Evolutionary conservation across 1,284 basidiomycete species (phyloP), one percentile per base, ranked within the genome.

Genomic region (Sporisorium reilianum): DNA sequence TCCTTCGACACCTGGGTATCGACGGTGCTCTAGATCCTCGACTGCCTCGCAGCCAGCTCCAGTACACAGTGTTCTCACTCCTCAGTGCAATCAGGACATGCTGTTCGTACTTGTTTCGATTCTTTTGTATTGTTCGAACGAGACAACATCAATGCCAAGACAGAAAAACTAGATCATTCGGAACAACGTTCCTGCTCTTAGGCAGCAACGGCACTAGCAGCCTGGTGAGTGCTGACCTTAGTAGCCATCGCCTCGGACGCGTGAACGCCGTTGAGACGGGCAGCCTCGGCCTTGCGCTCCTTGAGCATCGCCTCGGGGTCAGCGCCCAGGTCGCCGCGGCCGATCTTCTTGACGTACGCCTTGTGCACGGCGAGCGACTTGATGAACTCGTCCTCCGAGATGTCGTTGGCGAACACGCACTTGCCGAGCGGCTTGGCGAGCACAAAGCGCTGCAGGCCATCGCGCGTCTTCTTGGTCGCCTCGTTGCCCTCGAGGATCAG

Each of bases 401-500:
- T 84, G 77, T 87, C 86, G 81, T 87, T 87, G 80, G 86, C 81
- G 78, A 87, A 87, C 50, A 82, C 60, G 66, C 85, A 86, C 65
- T 85, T 84, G 59, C 86, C 86, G 52, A 86, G 81, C 22, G 85
- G 84, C 64, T 85, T 80, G 62, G 86, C 85, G 12, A 87, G 83
- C 16, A 85, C 86, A 76, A 87, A 86, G 62, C 86, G 80, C 79
- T 87, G 86, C 75, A 85, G 85, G 71, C 86, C 85, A 68, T 87
- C 86, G 69, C 86, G 85, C 16, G 86, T 87, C 77, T 87, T 86
- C 78, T 79, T 84, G 84, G 87, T 87, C 22, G 86, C 86, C 63
- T 85, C 84, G 51, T 85, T 85, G 49, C 81, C 84, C 34, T 81
- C 71, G 51, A 78, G 75, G 44, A 87, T 80, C 25, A 87, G 75